Evolutionary conservation across 2,329 filamentous ascomycete genomes (phyloP), one percentile per base, ranked within the genome.

Genomic region (Colletotrichum paranaense): DNA sequence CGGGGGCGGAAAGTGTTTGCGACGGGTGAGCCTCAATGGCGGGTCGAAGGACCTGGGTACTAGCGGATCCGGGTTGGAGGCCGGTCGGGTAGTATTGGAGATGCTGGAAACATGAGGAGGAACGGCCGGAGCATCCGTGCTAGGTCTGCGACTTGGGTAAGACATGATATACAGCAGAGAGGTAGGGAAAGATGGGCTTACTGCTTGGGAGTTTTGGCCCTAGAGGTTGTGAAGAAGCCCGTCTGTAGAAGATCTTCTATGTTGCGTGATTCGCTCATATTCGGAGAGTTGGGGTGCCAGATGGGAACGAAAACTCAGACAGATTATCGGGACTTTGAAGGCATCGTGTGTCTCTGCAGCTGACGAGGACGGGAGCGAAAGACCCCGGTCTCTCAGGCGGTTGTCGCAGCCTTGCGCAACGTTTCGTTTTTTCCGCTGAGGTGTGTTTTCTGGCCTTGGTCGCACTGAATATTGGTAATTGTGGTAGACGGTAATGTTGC

Each of bases 1-100:
- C 22, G 86, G 85, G 1, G 92, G 92, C 6, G 92, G 91, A 79
- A 85, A 87, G 73, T 80, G 78, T 67, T 75, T 81, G 56, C 78
- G 72, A 19, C 70, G 73, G 59, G 52, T 52, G 42, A 52, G 42
- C 30, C 63, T 72, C n/a, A 26, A 14, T 63, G 32, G 78, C 76
- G 72, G 76, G 75, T 55, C 75, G 57, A 74, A 49, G 74, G 75
- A 46, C 12, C 73, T 46, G 19, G 66, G 64, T 11, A 68, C 32
- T 9, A 67, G 12, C 24, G 68, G 19, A 59, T 72, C 62, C 42
- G 68, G 62, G 26, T 68, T 59, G 52, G 56, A 60, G 62, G 38
- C 49, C 14, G 57, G 26, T 38, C 72, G 72, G 19, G 52, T 38
- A 24, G 68, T 56, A 46, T 57, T 73, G n/a, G 60, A 58, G 28